Conservation (phyloP, 345 rosid species). For the Salix dunnii region DNA sequence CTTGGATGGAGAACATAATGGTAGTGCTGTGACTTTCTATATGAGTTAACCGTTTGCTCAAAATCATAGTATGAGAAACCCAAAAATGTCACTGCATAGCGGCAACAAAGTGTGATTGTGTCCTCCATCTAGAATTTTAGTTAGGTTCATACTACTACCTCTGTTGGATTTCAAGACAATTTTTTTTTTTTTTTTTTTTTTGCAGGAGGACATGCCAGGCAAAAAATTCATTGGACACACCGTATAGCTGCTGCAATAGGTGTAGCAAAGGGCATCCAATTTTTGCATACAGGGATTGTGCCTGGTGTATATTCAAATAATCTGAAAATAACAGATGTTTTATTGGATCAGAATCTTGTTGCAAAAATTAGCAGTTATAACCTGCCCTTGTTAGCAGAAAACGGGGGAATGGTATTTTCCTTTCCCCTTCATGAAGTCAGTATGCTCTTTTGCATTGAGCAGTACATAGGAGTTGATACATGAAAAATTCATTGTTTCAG, state of each 20-base stretch:
- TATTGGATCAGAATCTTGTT: slow-evolving; percentile 73
- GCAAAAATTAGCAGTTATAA: slow-evolving; percentile 86
- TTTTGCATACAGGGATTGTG: slow-evolving; percentile 84
- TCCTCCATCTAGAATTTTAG: background rate
- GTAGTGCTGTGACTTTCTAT: background rate
- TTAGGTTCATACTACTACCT: background rate
- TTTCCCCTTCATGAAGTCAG: background rate
- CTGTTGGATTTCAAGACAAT: slow-evolving; percentile 2
- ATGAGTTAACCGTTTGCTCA: background rate
- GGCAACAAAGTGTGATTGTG: background rate
- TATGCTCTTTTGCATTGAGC: background rate
- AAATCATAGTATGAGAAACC: background rate
- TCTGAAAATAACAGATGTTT: slow-evolving; percentile 73
- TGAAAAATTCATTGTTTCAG: slow-evolving; percentile 33
- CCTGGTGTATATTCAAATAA: slow-evolving; percentile 79
- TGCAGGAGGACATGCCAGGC: slow-evolving; percentile 45
- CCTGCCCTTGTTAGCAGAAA: slow-evolving; percentile 69
- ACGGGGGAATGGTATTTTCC: slow-evolving; percentile 50
- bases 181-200: background rate
- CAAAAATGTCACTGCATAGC: background rate
- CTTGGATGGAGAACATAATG: background rate
- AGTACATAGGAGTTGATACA: background rate
- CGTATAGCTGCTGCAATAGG: slow-evolving; percentile 84
- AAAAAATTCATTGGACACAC: slow-evolving; percentile 68
- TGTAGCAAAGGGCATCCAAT: slow-evolving; percentile 81